These are phyloP conservation scores for Psilocybe mexicana DNA, from an alignment of 1,284 basidiomycete genomes.

Conservation along the genomic window DNA sequence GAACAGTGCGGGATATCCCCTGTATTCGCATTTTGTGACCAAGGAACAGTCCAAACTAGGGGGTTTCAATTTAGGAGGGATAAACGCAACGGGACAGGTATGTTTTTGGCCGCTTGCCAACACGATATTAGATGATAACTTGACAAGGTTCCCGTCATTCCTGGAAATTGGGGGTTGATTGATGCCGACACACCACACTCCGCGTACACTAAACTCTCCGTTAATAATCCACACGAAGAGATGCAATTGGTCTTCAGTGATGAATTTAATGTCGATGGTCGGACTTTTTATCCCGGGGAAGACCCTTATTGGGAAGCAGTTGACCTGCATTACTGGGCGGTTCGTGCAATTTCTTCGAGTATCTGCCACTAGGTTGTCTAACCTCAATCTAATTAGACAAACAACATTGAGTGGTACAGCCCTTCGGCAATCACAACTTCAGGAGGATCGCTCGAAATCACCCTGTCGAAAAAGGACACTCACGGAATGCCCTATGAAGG, in stretches of 20 bases:
- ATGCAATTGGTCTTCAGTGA: constrained; percentile 84
- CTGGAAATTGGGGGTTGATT: constrained; percentile 70
- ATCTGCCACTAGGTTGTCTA: constrained; percentile 1
- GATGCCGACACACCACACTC: constrained; percentile 74
- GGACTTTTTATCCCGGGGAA: constrained; percentile 77
- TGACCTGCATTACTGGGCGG: constrained; percentile 56
- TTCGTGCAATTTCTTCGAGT: constrained; percentile 20
- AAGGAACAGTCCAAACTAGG: constrained; percentile 51
- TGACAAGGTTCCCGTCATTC: constrained; percentile 55
- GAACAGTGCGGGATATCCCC: constrained; percentile 78
- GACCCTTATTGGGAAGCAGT: constrained; percentile 80
- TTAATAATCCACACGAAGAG: constrained; percentile 46
- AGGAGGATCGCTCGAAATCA: constrained; percentile 81
- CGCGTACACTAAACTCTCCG: constrained; percentile 61
- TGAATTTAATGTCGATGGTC: constrained; percentile 82
- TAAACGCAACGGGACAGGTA: constrained; percentile 78
- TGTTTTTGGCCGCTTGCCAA: constrained; percentile 10
- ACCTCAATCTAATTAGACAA: constrained; percentile 34
- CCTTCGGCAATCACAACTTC: constrained; percentile 80
- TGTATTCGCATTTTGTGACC: constrained; percentile 68
- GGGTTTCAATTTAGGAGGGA: constrained; percentile 78
- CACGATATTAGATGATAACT: background rate
- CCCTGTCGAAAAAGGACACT: constrained; percentile 61
- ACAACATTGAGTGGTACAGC: constrained; percentile 64
- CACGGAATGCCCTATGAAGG: constrained; percentile 79